Percentiles rank a stretch among this genome's conserved stretches.
Conservation (phyloP, 129 eudicot species). For the Artemisia annua region DNA sequence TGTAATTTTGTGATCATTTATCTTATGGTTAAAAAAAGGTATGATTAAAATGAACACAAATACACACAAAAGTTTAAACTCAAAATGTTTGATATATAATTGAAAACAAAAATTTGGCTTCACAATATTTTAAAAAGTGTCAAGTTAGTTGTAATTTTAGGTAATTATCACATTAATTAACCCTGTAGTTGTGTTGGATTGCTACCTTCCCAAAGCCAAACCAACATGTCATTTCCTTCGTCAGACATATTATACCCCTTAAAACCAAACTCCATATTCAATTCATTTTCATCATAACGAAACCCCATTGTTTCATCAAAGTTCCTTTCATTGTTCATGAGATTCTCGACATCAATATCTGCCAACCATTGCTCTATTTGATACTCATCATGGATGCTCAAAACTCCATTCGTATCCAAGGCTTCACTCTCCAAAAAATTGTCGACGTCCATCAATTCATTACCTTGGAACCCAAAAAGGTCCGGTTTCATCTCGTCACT, state of each 20-base stretch:
- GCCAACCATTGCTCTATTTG: conserved; percentile 24
- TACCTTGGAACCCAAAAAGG: background rate
- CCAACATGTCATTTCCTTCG: conserved; percentile 26
- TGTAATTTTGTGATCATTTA: too few species aligned
- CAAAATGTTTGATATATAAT: too few species aligned
- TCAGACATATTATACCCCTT: conserved; percentile 9
- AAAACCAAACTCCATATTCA: conserved; percentile 19
- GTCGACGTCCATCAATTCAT: conserved; percentile 12
- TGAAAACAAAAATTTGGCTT: too few species aligned
- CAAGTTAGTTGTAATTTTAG: too few species aligned
- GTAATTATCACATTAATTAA: too few species aligned
- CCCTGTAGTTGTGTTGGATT: background rate
- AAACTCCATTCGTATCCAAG: conserved; percentile 14
- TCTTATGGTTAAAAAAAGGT: too few species aligned
- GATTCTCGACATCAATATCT: conserved; percentile 6
- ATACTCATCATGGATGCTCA: conserved; percentile 15
- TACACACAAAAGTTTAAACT: too few species aligned
- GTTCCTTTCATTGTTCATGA: conserved; percentile 1
- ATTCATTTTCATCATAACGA: conserved; percentile 21
- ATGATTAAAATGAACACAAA: too few species aligned
- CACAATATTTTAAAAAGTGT: too few species aligned
- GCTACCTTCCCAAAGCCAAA: conserved; percentile 30
- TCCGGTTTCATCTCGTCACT: conserved; percentile 1
- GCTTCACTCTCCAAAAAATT: conserved; percentile 22
- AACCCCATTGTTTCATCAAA: conserved; percentile 2